A percentile compares a stretch with the other conserved stretches of the same genome.
Conservation (phyloP, 2,329 filamentous ascomycete species). For the Xylaria sp. region DNA sequence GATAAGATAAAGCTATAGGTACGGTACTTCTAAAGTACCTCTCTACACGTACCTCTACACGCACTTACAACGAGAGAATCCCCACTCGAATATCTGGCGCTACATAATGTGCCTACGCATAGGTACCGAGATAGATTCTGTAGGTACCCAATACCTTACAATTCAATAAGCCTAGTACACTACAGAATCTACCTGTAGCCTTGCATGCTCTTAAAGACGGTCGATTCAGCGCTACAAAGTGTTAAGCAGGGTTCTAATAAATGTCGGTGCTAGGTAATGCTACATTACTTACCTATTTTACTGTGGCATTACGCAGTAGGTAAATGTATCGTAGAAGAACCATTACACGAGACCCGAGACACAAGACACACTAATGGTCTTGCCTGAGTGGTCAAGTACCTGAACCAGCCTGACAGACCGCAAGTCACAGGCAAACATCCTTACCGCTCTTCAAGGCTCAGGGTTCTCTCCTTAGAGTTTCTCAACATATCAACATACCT, state of each 20-base stretch:
- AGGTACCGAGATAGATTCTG: not conserved
- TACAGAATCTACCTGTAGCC: not conserved
- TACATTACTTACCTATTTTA: not conserved
- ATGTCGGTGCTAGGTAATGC: not conserved
- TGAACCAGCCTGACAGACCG: not conserved
- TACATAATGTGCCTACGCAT: too few relatives aligned
- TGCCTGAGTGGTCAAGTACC: not conserved
- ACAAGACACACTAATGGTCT: constrained; percentile 10
- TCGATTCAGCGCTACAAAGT: not conserved
- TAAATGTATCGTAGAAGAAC: too few relatives aligned
- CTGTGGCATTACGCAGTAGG: not conserved
- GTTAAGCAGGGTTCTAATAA: not conserved
- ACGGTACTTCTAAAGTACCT: too few relatives aligned
- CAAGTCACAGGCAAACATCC: constrained; percentile 14
- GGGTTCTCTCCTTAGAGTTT: not conserved
- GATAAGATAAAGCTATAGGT: constrained; percentile 45
- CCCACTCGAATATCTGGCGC: too few relatives aligned
- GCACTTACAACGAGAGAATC: too few relatives aligned
- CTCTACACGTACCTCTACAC: too few relatives aligned
- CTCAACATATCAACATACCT: too few relatives aligned
- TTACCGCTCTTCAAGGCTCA: constrained; percentile 23
- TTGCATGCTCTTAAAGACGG: not conserved
- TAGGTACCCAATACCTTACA: too few relatives aligned
- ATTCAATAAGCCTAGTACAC: too few relatives aligned
- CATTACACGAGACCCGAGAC: not conserved